A percentile compares a stretch with the other conserved stretches of the same genome.
Evolutionary conservation across 2,329 filamentous ascomycete species (phyloP).

Genomic region (Arthroderma uncinatum): DNA sequence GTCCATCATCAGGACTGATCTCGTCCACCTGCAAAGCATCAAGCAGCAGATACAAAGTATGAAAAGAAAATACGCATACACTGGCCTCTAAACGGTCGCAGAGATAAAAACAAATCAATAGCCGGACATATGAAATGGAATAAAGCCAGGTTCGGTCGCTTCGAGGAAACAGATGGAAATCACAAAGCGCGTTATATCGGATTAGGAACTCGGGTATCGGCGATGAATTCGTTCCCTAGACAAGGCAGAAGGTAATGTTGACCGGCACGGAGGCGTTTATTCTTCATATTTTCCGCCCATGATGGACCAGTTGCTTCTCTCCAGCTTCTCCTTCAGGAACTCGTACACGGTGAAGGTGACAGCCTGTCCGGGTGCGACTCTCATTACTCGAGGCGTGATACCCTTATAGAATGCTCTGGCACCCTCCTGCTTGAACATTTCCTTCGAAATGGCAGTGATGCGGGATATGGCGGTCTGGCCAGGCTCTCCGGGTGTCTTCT

Average conservation of each 20-base stretch:
- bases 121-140: constrained; percentile 15
- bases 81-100: not conserved
- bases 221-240: not conserved
- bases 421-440: constrained; percentile 92
- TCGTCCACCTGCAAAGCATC: not conserved
- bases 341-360: constrained; percentile 68
- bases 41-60: not conserved
- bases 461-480: constrained; percentile 71
- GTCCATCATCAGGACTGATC: not conserved
- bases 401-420: constrained; percentile 96
- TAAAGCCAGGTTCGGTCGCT: not conserved
- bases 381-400: constrained; percentile 94
- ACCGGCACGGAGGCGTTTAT: constrained; percentile 18
- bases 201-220: not conserved
- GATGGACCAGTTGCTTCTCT: constrained; percentile 50
- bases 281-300: constrained; percentile 58
- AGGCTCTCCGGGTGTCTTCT: constrained; percentile 72
- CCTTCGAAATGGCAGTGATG: constrained; percentile 64
- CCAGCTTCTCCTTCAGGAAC: constrained; percentile 60
- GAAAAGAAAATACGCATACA: not conserved
- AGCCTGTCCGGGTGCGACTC: constrained; percentile 89
- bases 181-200: not conserved
- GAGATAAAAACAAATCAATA: constrained; percentile 13
- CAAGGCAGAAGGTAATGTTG: not conserved
- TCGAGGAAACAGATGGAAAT: not conserved